Percentiles rank a stretch among this genome's conserved stretches.
Evolutionary conservation across 306 rosid species (phyloP).

Genomic region (Macrotyloma uniflorum): DNA sequence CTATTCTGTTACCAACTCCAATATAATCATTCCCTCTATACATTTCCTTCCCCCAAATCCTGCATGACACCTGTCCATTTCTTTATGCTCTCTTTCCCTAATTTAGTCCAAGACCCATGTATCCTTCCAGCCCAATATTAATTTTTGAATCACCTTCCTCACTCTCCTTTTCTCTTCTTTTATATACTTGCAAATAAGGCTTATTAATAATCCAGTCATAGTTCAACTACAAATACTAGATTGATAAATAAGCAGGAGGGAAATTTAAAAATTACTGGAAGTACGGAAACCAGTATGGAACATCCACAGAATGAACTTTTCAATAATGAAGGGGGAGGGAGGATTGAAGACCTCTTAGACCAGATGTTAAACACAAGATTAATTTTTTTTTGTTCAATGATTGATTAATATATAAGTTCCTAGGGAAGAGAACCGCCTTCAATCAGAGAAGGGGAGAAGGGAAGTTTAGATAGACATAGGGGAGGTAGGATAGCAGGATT

Average conservation of each 20-base stretch:
- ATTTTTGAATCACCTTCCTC: too few species aligned
- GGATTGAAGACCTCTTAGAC: not conserved
- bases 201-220: too few species aligned
- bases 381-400: slow-evolving; percentile 4
- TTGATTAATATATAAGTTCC: slow-evolving; percentile 10
- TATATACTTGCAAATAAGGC: too few species aligned
- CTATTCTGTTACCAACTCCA: too few species aligned
- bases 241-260: not conserved
- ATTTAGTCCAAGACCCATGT: too few species aligned
- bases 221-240: slow-evolving; percentile 27
- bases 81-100: too few species aligned
- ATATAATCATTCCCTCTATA: too few species aligned
- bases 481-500: not conserved
- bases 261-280: not conserved
- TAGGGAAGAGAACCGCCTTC: not conserved
- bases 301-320: not conserved
- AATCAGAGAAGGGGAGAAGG: not conserved
- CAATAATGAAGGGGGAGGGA: not conserved
- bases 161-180: too few species aligned
- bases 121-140: too few species aligned
- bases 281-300: not conserved
- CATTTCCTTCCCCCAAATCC: too few species aligned
- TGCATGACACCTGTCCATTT: too few species aligned
- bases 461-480: not conserved
- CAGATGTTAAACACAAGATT: not conserved